A percentile compares a stretch with the other conserved stretches of the same genome.
phyloP scores from a whole-genome alignment of 768 basidiomycete genomes.

The Hysterangium stoloniferum region DNA sequence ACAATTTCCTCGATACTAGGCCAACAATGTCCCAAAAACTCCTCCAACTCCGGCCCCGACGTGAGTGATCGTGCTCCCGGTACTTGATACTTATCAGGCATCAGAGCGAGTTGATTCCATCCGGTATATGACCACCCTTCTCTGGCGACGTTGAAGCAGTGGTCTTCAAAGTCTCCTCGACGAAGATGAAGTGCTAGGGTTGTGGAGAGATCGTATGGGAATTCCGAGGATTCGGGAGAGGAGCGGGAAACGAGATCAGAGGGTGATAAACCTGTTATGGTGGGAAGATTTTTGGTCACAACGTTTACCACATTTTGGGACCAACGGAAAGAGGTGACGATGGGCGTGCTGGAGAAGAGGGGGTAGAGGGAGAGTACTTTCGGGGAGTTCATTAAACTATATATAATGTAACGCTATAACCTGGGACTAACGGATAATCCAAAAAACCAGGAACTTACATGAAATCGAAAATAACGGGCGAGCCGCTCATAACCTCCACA shows the following conservation, averaged over 20 bases:
- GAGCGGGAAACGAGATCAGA: no score
- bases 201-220: conserved; percentile 29
- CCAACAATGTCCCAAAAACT: conserved; percentile 44
- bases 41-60: conserved; percentile 20
- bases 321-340: conserved; percentile 46
- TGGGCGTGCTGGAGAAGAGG: conserved; percentile 35
- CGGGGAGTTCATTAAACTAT: conserved; percentile 29
- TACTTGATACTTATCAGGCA: conserved; percentile 39
- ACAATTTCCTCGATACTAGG: conserved; percentile 45
- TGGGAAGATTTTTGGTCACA: conserved; percentile 38
- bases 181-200: conserved; percentile 51
- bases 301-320: conserved; percentile 48
- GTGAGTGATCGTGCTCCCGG: conserved; percentile 20
- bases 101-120: conserved; percentile 44
- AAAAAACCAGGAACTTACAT: conserved; percentile 42
- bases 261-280: no score
- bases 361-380: conserved; percentile 38
- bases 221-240: no score
- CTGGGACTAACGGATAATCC: no score
- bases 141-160: conserved; percentile 37
- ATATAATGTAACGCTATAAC: no score
- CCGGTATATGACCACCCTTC: conserved; percentile 38
- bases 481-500: conserved; percentile 34
- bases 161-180: conserved; percentile 45
- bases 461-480: conserved; percentile 41